phyloP scores from a whole-genome alignment of 2,329 filamentous ascomycete genomes.

The Fusarium domesticum region DNA sequence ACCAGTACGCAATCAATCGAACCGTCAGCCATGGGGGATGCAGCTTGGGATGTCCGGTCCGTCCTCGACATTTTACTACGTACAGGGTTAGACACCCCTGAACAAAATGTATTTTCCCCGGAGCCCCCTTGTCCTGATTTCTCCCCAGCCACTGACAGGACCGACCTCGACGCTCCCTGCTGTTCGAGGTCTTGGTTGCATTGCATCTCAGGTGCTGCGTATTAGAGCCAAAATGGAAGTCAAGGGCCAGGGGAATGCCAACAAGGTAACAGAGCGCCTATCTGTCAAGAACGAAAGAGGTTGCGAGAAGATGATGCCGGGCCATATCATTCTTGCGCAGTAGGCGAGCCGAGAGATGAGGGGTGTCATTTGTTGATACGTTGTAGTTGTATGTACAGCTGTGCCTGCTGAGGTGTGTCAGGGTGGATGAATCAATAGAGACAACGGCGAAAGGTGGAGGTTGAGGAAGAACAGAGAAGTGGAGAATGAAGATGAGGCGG shows the following conservation, averaged over 20 bases:
- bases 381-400: too few species aligned
- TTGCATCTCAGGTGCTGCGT: not conserved
- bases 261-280: not conserved
- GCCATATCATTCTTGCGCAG: not conserved
- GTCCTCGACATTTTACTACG: conserved; percentile 13
- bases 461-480: conserved; percentile 18
- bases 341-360: not conserved
- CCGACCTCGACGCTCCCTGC: not conserved
- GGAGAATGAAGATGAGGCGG: conserved; percentile 7
- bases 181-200: not conserved
- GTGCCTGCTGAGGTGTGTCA: conserved; percentile 1
- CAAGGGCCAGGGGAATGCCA: not conserved
- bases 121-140: conserved; percentile 5
- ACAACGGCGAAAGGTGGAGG: conserved; percentile 5
- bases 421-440: conserved; percentile 1
- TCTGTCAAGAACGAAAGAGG: too few species aligned
- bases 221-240: not conserved
- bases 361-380: too few species aligned
- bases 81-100: conserved; percentile 19
- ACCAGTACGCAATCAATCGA: conserved; percentile 10
- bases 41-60: conserved; percentile 17
- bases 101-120: conserved; percentile 4
- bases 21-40: conserved; percentile 18
- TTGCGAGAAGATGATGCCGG: conserved; percentile 2
- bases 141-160: conserved; percentile 1